phyloP scores from a whole-genome alignment of 2,329 filamentous ascomycete genomes.

The Coniochaeta pulveracea region DNA sequence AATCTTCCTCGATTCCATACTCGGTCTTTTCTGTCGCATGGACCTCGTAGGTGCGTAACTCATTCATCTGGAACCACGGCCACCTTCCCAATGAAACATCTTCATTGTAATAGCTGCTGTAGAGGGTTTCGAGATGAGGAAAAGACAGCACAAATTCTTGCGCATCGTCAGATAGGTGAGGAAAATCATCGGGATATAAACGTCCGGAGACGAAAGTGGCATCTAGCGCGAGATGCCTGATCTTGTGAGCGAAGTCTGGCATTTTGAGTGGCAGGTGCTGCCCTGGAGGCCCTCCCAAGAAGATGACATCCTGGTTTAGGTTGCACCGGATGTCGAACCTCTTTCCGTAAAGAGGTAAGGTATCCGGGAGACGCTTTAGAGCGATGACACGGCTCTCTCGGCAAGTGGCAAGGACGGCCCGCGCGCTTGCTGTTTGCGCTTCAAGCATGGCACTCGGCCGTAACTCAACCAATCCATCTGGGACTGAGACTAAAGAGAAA shows the following conservation, averaged over 20 bases:
- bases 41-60: slow-evolving; percentile 11
- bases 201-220: not conserved
- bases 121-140: slow-evolving; percentile 9
- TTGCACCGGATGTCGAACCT: slow-evolving; percentile 15
- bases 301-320: slow-evolving; percentile 17
- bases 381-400: slow-evolving; percentile 20
- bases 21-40: slow-evolving; percentile 10
- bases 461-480: slow-evolving; percentile 3
- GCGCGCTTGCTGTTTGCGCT: slow-evolving; percentile 17
- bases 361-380: slow-evolving; percentile 19
- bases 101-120: slow-evolving; percentile 8
- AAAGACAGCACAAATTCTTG: slow-evolving; percentile 2
- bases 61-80: slow-evolving; percentile 15
- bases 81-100: slow-evolving; percentile 4
- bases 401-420: slow-evolving; percentile 17
- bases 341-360: slow-evolving; percentile 10
- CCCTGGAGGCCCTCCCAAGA: slow-evolving; percentile 2
- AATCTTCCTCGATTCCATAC: slow-evolving; percentile 10
- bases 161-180: slow-evolving; percentile 3
- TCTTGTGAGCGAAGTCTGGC: slow-evolving; percentile 6
- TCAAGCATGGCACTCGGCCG: slow-evolving; percentile 12
- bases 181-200: not conserved
- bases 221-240: slow-evolving; percentile 13
- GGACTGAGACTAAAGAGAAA: slow-evolving; percentile 1
- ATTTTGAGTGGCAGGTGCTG: slow-evolving; percentile 2